Evolutionary conservation across 108 stramenopile species (phyloP), one percentile per base, ranked within the genome.

Genomic region (Nannochloropsis granulata): DNA sequence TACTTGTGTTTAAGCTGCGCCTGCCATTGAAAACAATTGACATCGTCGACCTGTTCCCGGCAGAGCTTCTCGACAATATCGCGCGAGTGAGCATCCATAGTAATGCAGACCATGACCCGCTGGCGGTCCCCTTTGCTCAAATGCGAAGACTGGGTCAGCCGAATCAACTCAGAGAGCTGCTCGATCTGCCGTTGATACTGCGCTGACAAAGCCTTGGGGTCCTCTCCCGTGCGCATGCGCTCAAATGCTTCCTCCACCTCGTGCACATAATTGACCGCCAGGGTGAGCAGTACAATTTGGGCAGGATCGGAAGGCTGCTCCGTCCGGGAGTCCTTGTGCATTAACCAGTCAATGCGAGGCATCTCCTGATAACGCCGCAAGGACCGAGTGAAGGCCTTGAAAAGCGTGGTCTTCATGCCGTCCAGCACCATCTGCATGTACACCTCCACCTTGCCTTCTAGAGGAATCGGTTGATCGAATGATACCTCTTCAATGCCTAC

Each of bases 1-100:
- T 91, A 94, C 85, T 94, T 94, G 92, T 95, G 94, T 87, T 95
- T 95, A 21, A 95, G 91, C 88, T 94, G 94, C 2, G 92, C 90
- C 90, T 95, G 93, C 94, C 94, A 95, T 80, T 93, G 90, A 82
- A 95, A 95, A 44, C 86, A 88, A 83, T 83, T 84, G 9, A 86
- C 87, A 44, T 87, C 80, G 34, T 78, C 25, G 3, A 94, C 92
- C 21, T 89, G 86, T 44, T 91, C 89, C 16, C 92, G 90, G 25
- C 93, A 89, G 90, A 95, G 92, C 81, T 91, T 92, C 46, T 92
- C 89, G 12, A 94, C 93, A 19, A 95, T 87, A 81, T 95, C 94
- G n/a, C 94, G 88, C 23, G 91, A 89, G 84, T 95, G 94, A 44
- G 93, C 93, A 83, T 95, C 94, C 92, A 94, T 93, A 25, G 94